Base-by-base conservation (phyloP, 257 asterid species). In the Jasminum sambac region DNA sequence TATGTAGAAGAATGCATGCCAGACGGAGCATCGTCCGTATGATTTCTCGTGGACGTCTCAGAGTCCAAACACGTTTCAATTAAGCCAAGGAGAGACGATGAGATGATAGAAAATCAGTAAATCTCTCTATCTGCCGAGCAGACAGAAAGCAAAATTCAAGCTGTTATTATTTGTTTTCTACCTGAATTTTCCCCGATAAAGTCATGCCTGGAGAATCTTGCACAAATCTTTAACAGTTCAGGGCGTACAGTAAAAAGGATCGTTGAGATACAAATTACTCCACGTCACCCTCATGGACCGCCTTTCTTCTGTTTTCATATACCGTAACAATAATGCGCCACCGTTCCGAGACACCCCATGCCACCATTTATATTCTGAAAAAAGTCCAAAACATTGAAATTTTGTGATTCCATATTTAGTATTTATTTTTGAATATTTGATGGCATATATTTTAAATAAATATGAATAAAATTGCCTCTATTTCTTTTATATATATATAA, bases 121-220 rank as follows among this genome's bases (percentile, higher is more conserved):
- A 19, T 11, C 39, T 77, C 19, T 64, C 71, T 5, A 41, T 64
- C 70, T 7, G 67, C 24, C 63, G 73, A 76, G 64, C 74, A 79
- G 77, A 84, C 83, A 75, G 75, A 82, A 82, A 86, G 83, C 77
- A 79, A 74, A 62, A 75, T 63, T 74, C 80, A 34, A 77, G 69
- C 82, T 86, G 78, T 79, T 81, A 10, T 58, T 42, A 17, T n/a
- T 83, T 78, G 73, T 76, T 84, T 78, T 74, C 34, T 63, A 63
- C n/a, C 76, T 42, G 70, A 36, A 69, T 64, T 79, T 76, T 68
- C 60, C 39, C 75, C 68, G 71, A 80, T 70, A 83, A 87, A 85
- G 90, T 69, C 48, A 68, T 77, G 83, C 83, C 81, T 66, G 44
- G 52, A 80, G 87, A 85, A 85, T 85, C 90, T 87, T 65, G 62